Percentiles rank a stretch among this genome's conserved stretches.
Conservation (phyloP, 306 rosid genomes). For the Pterocarpus macrocarpus region DNA sequence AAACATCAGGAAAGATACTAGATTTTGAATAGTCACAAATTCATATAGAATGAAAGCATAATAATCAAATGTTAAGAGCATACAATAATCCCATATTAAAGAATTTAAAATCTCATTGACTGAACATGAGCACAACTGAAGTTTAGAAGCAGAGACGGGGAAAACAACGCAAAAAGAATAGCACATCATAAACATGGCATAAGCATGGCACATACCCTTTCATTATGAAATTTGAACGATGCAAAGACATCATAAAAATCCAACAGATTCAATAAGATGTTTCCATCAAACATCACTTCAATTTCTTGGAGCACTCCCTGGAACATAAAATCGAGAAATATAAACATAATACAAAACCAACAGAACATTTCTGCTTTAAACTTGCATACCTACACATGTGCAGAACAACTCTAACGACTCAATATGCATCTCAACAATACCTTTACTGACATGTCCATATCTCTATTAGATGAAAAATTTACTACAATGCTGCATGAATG, state of each 20-base stretch:
- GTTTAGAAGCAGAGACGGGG: not conserved
- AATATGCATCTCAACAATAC: slow-evolving; percentile 52
- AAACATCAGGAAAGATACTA: too few species aligned
- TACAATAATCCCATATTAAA: slow-evolving; percentile 11
- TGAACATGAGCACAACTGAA: slow-evolving; percentile 9
- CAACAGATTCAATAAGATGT: slow-evolving; percentile 52
- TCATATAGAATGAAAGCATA: too few species aligned
- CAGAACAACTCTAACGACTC: slow-evolving; percentile 42
- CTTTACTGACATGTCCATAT: slow-evolving; percentile 70
- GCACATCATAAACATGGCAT: not conserved
- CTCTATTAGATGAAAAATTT: slow-evolving; percentile 61
- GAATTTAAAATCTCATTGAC: slow-evolving; percentile 14
- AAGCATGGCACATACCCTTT: slow-evolving; percentile 67
- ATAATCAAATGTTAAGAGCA: not conserved
- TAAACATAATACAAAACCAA: slow-evolving; percentile 23
- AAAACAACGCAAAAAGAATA: not conserved
- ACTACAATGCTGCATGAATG: slow-evolving; percentile 67
- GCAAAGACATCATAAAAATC: slow-evolving; percentile 67
- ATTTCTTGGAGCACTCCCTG: slow-evolving; percentile 80
- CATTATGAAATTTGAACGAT: slow-evolving; percentile 71
- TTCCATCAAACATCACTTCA: slow-evolving; percentile 70
- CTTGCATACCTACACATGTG: slow-evolving; percentile 32
- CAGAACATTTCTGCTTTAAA: slow-evolving; percentile 28
- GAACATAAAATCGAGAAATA: slow-evolving; percentile 27
- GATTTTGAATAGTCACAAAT: too few species aligned